Percentiles rank a stretch among this genome's conserved stretches.
These are phyloP conservation scores for Epichloe gansuensis DNA, from an alignment of 2,329 filamentous ascomycete species.

Conservation along the genomic window DNA sequence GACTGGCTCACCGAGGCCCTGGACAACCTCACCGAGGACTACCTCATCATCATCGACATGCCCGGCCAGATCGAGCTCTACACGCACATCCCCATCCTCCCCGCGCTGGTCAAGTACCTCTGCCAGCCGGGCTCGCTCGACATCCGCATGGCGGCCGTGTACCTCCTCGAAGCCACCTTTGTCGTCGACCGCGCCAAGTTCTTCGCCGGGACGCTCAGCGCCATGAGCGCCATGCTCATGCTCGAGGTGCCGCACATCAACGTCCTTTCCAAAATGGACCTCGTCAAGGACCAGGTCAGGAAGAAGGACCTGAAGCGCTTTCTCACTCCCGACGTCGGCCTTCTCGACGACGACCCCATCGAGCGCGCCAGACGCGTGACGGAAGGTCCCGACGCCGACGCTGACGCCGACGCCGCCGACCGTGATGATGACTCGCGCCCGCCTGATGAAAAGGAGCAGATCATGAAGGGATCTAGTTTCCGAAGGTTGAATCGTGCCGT, in stretches of 20 bases:
- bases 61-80: slow-evolving; percentile 98
- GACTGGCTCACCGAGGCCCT: slow-evolving; percentile 82
- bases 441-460: slow-evolving; percentile 50
- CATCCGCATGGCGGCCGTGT: slow-evolving; percentile 84
- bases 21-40: slow-evolving; percentile 81
- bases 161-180: slow-evolving; percentile 91
- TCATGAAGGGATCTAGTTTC: slow-evolving; percentile 77
- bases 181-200: slow-evolving; percentile 94
- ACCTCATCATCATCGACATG: slow-evolving; percentile 97
- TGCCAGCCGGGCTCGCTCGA: slow-evolving; percentile 70
- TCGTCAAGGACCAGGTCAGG: slow-evolving; percentile 79
- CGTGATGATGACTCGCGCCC: slow-evolving; percentile 44
- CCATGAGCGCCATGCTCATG: slow-evolving; percentile 99
- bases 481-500: slow-evolving; percentile 77
- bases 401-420: slow-evolving; percentile 25
- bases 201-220: slow-evolving; percentile 87
- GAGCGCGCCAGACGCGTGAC: slow-evolving; percentile 30
- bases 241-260: slow-evolving; percentile 95
- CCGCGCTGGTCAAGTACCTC: slow-evolving; percentile 69
- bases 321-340: slow-evolving; percentile 68
- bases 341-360: slow-evolving; percentile 69
- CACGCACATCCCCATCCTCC: slow-evolving; percentile 89
- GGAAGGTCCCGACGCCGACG: slow-evolving; percentile 30
- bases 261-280: slow-evolving; percentile 94
- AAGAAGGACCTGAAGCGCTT: slow-evolving; percentile 85